Evolutionary conservation across 2,329 filamentous ascomycete species (phyloP), one percentile per base, ranked within the genome.

Genomic region (Arthrobotrys iridis): DNA sequence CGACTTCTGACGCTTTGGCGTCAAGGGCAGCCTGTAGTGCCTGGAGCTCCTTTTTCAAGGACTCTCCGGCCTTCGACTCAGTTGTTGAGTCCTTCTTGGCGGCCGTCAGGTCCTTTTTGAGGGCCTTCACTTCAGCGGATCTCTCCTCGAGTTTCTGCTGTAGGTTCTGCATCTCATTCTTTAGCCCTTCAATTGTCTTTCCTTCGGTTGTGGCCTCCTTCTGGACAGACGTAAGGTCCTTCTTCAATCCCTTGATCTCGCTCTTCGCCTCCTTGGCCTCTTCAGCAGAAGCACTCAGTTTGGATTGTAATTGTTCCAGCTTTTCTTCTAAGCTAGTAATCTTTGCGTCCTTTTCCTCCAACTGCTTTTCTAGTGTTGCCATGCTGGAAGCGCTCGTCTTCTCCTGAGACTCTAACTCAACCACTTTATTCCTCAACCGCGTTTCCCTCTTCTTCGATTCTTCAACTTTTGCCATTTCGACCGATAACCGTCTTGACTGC

Each of bases 291-390:
- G 58, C 26, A 11, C 55, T 46, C 2, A 71, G 46, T 28, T 76
- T 71, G 4, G 24, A 71, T 52, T 83, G 81, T 46, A 84, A 80
- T 18, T 84, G 83, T 65, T 81, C 82, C 57, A 80, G 80, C 50
- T 81, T 82, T 11, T 83, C 78, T 77, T 87, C 85, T 4, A 87
- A 81, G 1, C 82, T 80, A 3, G 82, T 79, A 35, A 86, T 83
- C 77, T 82, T 83, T 46, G 80, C 80, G 68, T 84, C 83, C 57
- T 84, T 83, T 68, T 85, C 83, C 58, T 83, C 81, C 33, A 86
- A 81, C 52, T 83, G 80, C 22, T 84, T 81, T 62, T 81, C 81
- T 3, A 81, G 79, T 70, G 83, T 81, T 2, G 71, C 26, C 4
- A 48, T 7, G 10, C 15, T 46, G 2, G 71, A 46, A 10, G 63